Evolutionary conservation across 768 basidiomycete genomes (phyloP).

Genomic region (Daedaleopsis sinensis): DNA sequence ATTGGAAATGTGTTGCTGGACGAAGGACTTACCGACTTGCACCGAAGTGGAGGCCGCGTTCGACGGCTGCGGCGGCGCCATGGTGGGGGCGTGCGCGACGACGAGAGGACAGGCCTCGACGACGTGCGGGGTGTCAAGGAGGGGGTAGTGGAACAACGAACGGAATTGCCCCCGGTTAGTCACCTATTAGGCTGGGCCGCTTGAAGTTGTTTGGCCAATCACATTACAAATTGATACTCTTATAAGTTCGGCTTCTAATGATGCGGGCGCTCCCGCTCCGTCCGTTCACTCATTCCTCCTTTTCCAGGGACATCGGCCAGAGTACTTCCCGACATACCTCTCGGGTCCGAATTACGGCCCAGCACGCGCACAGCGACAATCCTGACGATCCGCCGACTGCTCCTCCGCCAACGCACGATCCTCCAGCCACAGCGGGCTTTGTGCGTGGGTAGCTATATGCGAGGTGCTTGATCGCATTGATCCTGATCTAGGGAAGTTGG

Average conservation of each 20-base stretch:
- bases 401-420: neutral
- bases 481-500: neutral
- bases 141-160: constrained; percentile 19
- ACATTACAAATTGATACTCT: constrained; percentile 10
- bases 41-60: constrained; percentile 77
- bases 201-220: constrained; percentile 16
- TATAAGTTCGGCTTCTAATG: neutral
- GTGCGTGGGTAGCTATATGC: no score
- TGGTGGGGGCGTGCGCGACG: constrained; percentile 38
- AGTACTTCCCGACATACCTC: neutral
- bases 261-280: neutral
- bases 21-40: constrained; percentile 81
- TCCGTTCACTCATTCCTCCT: neutral
- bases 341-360: neutral
- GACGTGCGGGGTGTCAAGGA: constrained; percentile 25
- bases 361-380: neutral
- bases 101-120: constrained; percentile 28
- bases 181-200: constrained; percentile 10
- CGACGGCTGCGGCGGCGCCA: constrained; percentile 79
- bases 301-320: no score
- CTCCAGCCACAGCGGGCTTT: no score
- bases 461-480: no score
- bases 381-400: neutral
- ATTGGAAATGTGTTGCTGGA: constrained; percentile 6
- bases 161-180: constrained; percentile 20